Base-by-base conservation (phyloP, 306 rosid species). In the Cicer bijugum region DNA sequence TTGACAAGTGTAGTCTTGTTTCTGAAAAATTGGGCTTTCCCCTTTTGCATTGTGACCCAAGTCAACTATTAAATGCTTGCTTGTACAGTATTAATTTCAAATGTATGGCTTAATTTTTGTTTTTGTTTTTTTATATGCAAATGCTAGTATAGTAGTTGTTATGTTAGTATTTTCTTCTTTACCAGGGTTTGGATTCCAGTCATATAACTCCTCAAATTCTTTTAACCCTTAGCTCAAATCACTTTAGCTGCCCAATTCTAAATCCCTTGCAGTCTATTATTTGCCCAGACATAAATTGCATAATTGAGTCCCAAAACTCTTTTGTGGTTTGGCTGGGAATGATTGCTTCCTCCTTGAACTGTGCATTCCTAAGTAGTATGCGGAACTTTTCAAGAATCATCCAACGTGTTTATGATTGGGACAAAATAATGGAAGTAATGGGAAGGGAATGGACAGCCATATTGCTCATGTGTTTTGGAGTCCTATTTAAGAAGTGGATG, bases 301-400 rank as follows among this genome's bases (percentile, higher is more conserved):
- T 45, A 37, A 45, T 9, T 23, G 11, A 35, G 74, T 53, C 28
- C 15, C 38, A 20, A 38, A 19, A 37, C 8, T 64, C 6, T 53
- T 14, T 79, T 45, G 4, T 39, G 28, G 20, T 10, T 64, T 50
- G 72, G 37, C 17, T 64, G 43, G 56, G 78, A 71, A 80, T 75
- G 17, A n/a, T 16, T 81, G 55, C 63, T 56, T 62, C 37, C 73
- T 68, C 76, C 43, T 12, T 75, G 77, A 75, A 80, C 52, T 9
- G 11, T 60, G 42, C 17, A 60, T 48, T 58, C 28, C 48, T 12
- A 58, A 14, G 12, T 69, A 52, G 52, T 67, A 45, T 46, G 74
- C 51, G 28, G 64, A 62, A 59, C 58, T 40, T 40, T 10, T 19
- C 5, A 19, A 8, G 28, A 20, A 40, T 46, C 35, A 52, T 46